phyloP scores from a whole-genome alignment of 805 yeast genomes.

The Metschnikowia similis region DNA sequence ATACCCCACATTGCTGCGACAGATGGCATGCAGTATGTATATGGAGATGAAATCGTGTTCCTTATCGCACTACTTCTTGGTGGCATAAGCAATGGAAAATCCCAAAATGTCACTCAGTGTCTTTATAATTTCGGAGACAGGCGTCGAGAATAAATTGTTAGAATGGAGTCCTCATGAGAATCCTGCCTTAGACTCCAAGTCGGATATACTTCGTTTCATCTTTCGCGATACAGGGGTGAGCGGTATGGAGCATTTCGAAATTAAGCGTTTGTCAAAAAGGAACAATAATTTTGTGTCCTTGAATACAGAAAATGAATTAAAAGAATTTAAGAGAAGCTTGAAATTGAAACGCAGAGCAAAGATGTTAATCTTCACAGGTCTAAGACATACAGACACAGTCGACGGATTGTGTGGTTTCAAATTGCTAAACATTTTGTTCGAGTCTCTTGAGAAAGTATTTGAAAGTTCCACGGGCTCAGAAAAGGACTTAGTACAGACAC shows the following conservation, averaged over 20 bases:
- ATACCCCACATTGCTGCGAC: conserved; percentile 2
- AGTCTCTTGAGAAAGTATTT: neutral
- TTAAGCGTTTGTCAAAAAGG: conserved; percentile 45
- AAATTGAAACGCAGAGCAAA: conserved; percentile 44
- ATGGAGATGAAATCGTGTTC: neutral
- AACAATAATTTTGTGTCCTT: conserved; percentile 37
- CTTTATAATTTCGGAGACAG: neutral
- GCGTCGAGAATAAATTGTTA: neutral
- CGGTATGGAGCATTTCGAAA: neutral
- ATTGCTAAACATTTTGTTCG: neutral
- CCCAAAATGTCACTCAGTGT: neutral
- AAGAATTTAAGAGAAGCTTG: conserved; percentile 42
- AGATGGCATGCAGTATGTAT: neutral
- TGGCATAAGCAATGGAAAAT: neutral
- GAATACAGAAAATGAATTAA: conserved; percentile 37
- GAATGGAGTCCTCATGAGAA: neutral
- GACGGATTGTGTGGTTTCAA: neutral
- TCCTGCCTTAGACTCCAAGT: neutral
- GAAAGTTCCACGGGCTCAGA: neutral
- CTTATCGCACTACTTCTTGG: neutral
- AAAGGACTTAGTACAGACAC: neutral
- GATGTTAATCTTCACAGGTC: conserved; percentile 17
- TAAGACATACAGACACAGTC: neutral
- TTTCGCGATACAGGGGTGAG: neutral
- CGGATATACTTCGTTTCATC: neutral